These are phyloP conservation scores for Monilinia fructigena DNA, from an alignment of 2,329 filamentous ascomycete genomes.

Conservation along the genomic window DNA sequence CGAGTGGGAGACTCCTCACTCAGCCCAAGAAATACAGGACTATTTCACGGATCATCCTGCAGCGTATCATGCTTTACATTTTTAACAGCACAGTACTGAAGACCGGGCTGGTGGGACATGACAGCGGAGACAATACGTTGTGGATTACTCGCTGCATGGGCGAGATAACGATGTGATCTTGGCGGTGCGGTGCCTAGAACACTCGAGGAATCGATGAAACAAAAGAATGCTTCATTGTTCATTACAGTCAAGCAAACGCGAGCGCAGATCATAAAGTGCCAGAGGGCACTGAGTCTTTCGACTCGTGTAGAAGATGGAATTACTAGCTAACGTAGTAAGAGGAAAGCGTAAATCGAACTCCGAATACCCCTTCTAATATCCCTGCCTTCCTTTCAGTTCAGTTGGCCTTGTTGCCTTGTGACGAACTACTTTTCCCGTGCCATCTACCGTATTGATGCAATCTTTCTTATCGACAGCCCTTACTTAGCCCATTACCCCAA, in stretches of 20 bases:
- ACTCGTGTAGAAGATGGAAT: slow-evolving; percentile 17
- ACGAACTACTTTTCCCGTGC: slow-evolving; percentile 8
- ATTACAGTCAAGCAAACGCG: not conserved
- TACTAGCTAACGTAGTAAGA: slow-evolving; percentile 15
- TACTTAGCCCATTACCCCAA: slow-evolving; percentile 1
- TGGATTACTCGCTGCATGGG: not conserved
- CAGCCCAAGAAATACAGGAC: not conserved
- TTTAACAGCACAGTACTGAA: not conserved
- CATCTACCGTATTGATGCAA: slow-evolving; percentile 17
- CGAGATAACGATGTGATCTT: not conserved
- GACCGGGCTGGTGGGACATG: slow-evolving; percentile 9
- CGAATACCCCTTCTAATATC: slow-evolving; percentile 13
- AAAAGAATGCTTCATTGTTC: not conserved
- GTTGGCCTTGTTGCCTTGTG: slow-evolving; percentile 15
- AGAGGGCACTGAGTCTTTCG: slow-evolving; percentile 18
- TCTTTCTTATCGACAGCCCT: slow-evolving; percentile 1
- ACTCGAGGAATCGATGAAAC: not conserved
- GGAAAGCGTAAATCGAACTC: not conserved
- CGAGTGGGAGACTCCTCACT: slow-evolving; percentile 1
- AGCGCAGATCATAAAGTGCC: slow-evolving; percentile 13
- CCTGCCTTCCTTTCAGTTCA: slow-evolving; percentile 5
- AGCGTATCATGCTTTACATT: not conserved
- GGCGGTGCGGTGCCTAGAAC: not conserved
- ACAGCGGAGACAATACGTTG: slow-evolving; percentile 6
- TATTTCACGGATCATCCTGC: not conserved